Evolutionary conservation across 352 stramenopile genomes (phyloP), one percentile per base, ranked within the genome.

Genomic region (Pythium inflatum): DNA sequence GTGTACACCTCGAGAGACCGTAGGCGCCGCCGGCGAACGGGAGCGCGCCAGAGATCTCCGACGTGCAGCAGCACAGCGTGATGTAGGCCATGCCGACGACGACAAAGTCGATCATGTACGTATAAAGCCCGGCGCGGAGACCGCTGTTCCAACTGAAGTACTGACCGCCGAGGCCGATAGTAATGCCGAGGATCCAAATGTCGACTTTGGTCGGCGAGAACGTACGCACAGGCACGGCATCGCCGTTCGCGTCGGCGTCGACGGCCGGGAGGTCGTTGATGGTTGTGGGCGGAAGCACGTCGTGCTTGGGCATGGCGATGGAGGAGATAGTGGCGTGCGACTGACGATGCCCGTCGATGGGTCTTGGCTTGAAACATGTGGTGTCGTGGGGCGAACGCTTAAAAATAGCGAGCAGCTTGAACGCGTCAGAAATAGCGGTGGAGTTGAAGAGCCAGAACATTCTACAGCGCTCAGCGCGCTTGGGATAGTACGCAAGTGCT

Each of bases 141-240:
- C 70, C 70, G 27, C 25, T 63, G 62, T 81, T 81, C 74, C 74
- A 81, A 14, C 43, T 70, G 31, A 68, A 73, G 48, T 76, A 78
- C 53, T 81, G 74, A 18, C 74, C 74, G 30, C 66, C 74, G 25
- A 81, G 46, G 2, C 71, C 67, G 46, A 78, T 80, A 1, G 74
- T 68, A 30, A 80, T 50, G 5, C 74, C 74, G 25, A 80, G 63
- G 20, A 66, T 53, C 61, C 60, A 78, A 18, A 81, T 68, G 48
- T 82, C 75, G 48, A 48, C 57, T 24, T 69, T 71, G 31, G 24
- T 69, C n/a, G 69, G 48, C 11, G 51, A n/a, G 69, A 72, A 75
- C 30, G 57, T 53, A 33, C 62, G 62, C 18, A 49, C 56, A 30
- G 45, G 51, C 13, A 57, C 30, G 7, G 25, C 18, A 11, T 62